Percentiles rank a stretch among this genome's conserved stretches.
Conservation (phyloP, 768 basidiomycete species). For the Suillus placidus region DNA sequence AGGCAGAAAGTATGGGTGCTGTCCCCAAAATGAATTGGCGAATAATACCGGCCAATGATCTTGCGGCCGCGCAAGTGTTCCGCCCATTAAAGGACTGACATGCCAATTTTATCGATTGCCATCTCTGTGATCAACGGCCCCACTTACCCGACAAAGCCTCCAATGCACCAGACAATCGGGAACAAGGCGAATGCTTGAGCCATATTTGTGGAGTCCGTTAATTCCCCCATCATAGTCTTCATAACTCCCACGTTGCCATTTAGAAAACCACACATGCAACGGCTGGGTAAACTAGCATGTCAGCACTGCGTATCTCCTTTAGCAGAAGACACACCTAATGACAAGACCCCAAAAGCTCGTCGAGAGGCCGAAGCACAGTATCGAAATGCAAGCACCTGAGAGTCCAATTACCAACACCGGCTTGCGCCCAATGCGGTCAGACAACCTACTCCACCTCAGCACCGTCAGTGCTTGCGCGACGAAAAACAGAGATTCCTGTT, state of each 20-base stretch:
- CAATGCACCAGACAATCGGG: slow-evolving; percentile 30
- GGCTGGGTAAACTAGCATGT: slow-evolving; percentile 20
- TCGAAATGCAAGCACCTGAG: slow-evolving; percentile 52
- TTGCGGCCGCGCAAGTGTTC: slow-evolving; percentile 54
- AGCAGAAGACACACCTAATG: slow-evolving; percentile 45
- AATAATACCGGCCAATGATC: slow-evolving; percentile 56
- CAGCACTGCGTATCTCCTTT: neutral
- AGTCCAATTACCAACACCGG: slow-evolving; percentile 60
- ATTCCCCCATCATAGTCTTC: slow-evolving; percentile 70
- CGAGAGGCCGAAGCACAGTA: slow-evolving; percentile 64
- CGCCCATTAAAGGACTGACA: slow-evolving; percentile 64
- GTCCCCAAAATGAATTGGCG: slow-evolving; percentile 38
- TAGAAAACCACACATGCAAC: slow-evolving; percentile 37
- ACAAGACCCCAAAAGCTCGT: slow-evolving; percentile 56
- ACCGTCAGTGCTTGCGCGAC: slow-evolving; percentile 57
- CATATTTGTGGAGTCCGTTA: slow-evolving; percentile 45
- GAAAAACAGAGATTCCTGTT: slow-evolving; percentile 65
- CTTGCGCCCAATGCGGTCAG: slow-evolving; percentile 61
- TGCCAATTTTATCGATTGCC: slow-evolving; percentile 19
- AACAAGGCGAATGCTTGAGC: slow-evolving; percentile 38
- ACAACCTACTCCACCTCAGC: slow-evolving; percentile 65
- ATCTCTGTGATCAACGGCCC: neutral
- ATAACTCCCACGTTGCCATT: slow-evolving; percentile 56
- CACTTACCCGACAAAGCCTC: slow-evolving; percentile 38
- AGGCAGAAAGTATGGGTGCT: slow-evolving; percentile 43